phyloP scores from a whole-genome alignment of 345 rosid genomes.

The Heritiera fomes region DNA sequence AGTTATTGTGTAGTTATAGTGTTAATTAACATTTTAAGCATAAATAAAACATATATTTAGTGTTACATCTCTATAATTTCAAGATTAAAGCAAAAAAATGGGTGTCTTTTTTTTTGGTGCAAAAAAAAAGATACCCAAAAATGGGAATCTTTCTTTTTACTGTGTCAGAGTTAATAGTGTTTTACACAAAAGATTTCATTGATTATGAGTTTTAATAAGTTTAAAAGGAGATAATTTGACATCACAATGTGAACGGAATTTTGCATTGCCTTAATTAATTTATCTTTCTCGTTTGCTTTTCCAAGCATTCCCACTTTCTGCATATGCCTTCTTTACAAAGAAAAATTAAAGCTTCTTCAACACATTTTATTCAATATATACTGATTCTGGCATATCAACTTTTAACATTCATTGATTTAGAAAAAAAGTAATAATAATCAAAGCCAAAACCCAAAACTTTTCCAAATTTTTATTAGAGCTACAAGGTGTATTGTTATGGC shows the following conservation, averaged over 20 bases:
- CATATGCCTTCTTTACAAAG: constrained; percentile 17
- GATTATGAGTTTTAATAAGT: neutral
- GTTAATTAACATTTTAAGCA: too few relatives aligned
- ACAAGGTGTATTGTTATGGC: constrained; percentile 11
- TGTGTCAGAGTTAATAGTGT: too few relatives aligned
- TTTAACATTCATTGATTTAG: neutral
- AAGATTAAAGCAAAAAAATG: too few relatives aligned
- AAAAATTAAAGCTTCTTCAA: neutral
- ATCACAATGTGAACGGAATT: constrained; percentile 1
- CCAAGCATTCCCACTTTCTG: constrained; percentile 1
- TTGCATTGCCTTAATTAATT: constrained; percentile 11
- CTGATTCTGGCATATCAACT: neutral
- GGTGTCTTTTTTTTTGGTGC: too few relatives aligned
- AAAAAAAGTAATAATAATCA: neutral
- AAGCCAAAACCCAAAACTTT: neutral
- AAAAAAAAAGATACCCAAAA: too few relatives aligned
- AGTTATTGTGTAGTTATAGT: too few relatives aligned
- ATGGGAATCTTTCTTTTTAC: too few relatives aligned
- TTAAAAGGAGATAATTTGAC: neutral
- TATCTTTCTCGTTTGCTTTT: neutral
- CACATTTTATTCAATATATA: constrained; percentile 6
- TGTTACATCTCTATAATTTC: too few relatives aligned
- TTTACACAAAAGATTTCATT: too few relatives aligned
- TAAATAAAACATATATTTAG: too few relatives aligned
- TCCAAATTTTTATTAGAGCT: neutral